Evolutionary conservation across 78 protist species (phyloP).

Genomic region (Dictyostelium citrinum): DNA sequence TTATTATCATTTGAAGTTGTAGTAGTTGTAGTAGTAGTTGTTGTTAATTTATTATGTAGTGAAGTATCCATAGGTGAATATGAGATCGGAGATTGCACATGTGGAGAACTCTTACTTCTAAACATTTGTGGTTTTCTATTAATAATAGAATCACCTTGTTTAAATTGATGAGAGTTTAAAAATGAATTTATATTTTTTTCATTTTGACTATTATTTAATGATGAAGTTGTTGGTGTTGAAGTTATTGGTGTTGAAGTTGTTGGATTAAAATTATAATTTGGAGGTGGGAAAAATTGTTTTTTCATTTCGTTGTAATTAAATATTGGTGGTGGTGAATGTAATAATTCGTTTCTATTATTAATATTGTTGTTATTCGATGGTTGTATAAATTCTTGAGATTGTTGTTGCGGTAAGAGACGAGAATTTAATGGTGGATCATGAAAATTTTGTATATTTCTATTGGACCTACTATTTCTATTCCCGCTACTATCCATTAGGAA

Average conservation of each 20-base stretch:
- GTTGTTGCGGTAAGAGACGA: background rate
- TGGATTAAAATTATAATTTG: background rate
- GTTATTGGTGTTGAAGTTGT: background rate
- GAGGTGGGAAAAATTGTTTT: background rate
- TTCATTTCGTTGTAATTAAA: background rate
- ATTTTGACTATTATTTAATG: background rate
- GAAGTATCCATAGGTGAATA: constrained; percentile 18
- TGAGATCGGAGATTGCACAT: background rate
- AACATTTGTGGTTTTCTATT: background rate
- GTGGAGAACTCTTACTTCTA: constrained; percentile 30
- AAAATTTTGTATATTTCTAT: background rate
- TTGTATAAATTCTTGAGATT: background rate
- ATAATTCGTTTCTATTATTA: background rate
- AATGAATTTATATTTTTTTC: background rate
- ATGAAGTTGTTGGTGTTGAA: background rate
- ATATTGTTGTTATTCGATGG: background rate
- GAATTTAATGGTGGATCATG: background rate
- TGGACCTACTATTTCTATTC: background rate
- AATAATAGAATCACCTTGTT: background rate
- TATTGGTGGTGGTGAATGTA: background rate
- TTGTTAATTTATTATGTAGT: background rate
- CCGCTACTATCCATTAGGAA: background rate
- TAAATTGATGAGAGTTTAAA: background rate
- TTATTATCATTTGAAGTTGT: background rate
- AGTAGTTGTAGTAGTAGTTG: background rate